phyloP scores from a whole-genome alignment of 2,329 filamentous ascomycete genomes.

The Alternaria brassicicola region DNA sequence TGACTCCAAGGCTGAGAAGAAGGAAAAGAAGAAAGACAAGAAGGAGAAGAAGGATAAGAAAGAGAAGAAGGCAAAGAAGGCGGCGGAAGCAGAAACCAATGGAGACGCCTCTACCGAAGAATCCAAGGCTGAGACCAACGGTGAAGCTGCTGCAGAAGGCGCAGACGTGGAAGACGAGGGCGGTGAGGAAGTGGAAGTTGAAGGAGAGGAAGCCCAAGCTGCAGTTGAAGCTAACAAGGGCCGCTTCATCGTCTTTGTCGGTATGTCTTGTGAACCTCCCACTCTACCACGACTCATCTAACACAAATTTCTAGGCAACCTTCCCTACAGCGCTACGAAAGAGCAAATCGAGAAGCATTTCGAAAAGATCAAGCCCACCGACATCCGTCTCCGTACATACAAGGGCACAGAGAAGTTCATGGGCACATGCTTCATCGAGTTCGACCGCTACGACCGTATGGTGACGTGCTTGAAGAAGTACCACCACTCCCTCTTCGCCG shows the following conservation, averaged over 20 bases:
- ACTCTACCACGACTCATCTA: not conserved
- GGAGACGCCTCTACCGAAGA: slow-evolving; percentile 21
- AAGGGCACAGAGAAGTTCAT: slow-evolving; percentile 47
- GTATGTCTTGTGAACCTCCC: slow-evolving; percentile 46
- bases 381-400: slow-evolving; percentile 62
- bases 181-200: slow-evolving; percentile 25
- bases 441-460: slow-evolving; percentile 84
- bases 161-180: slow-evolving; percentile 24
- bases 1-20: slow-evolving; percentile 28
- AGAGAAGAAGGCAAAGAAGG: slow-evolving; percentile 39
- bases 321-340: slow-evolving; percentile 81
- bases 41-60: slow-evolving; percentile 38
- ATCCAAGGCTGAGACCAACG: slow-evolving; percentile 23
- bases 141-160: slow-evolving; percentile 19
- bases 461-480: slow-evolving; percentile 89
- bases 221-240: slow-evolving; percentile 46
- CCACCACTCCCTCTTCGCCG: slow-evolving; percentile 80
- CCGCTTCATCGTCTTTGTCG: slow-evolving; percentile 80
- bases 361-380: slow-evolving; percentile 70
- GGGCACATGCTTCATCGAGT: slow-evolving; percentile 72
- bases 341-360: slow-evolving; percentile 77
- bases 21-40: slow-evolving; percentile 33
- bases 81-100: slow-evolving; percentile 19
- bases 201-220: slow-evolving; percentile 17
- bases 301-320: slow-evolving; percentile 67